Conservation (phyloP, 495 filamentous ascomycete genomes). For the Penicillium riverlandense region DNA sequence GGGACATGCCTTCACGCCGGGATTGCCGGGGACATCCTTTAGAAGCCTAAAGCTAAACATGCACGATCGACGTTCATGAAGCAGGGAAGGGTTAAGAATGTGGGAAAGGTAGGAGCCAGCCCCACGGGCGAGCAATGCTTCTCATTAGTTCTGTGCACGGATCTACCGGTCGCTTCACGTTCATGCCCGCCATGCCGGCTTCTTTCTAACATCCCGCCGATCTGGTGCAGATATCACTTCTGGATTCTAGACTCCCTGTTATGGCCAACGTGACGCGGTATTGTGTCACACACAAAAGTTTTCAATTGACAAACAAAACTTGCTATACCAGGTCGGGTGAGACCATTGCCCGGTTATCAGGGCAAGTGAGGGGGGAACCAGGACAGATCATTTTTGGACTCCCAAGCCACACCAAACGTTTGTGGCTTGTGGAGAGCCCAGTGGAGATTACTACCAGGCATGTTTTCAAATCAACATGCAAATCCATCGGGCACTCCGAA, state of each 20-base stretch:
- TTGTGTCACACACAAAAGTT: too few species aligned
- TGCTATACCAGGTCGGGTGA: too few species aligned
- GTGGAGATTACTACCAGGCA: background rate
- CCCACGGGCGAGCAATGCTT: background rate
- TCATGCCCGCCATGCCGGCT: background rate
- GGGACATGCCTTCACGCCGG: background rate
- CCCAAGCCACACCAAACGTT: conserved; percentile 16
- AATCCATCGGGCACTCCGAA: conserved; percentile 12
- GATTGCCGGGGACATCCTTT: conserved; percentile 1
- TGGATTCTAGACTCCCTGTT: too few species aligned
- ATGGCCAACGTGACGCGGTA: too few species aligned
- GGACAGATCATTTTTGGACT: background rate
- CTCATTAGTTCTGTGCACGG: conserved; percentile 24
- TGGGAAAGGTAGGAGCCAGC: too few species aligned
- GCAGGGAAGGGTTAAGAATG: background rate
- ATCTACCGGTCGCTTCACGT: conserved; percentile 2
- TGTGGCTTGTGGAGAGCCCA: conserved; percentile 11
- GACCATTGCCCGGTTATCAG: too few species aligned
- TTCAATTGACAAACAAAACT: too few species aligned
- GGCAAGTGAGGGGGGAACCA: too few species aligned
- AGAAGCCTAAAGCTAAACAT: conserved; percentile 11
- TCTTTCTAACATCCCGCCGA: too few species aligned
- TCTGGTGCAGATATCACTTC: too few species aligned
- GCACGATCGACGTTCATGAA: conserved; percentile 15
- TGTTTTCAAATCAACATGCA: background rate